phyloP scores from a whole-genome alignment of 192 early-diverging fungal genomes.

The Radiomyces spectabilis region DNA sequence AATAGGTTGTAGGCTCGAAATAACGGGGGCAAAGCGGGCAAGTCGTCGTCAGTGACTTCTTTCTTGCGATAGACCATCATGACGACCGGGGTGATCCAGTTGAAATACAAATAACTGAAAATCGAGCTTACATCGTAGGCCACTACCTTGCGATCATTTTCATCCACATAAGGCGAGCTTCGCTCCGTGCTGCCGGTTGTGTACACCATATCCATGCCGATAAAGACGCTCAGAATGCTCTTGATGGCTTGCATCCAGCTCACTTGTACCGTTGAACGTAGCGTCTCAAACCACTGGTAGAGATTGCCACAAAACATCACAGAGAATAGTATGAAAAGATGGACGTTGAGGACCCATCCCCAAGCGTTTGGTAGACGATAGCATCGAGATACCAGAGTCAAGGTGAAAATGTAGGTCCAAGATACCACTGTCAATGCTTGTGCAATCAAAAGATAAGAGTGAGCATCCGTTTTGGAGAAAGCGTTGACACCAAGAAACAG shows the following conservation, averaged over 20 bases:
- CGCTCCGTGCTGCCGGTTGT: slow-evolving; percentile 2
- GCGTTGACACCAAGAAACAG: no score
- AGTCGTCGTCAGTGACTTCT: slow-evolving; percentile 23
- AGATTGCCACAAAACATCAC: neutral
- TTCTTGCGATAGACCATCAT: slow-evolving; percentile 26
- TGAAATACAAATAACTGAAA: slow-evolving; percentile 26
- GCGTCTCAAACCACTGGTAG: no score
- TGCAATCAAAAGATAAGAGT: no score
- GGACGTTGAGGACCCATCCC: slow-evolving; percentile 29
- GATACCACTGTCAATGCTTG: no score
- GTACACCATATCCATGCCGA: slow-evolving; percentile 9
- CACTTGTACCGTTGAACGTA: neutral
- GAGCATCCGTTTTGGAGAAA: no score
- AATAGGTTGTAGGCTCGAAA: slow-evolving; percentile 27
- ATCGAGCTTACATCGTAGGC: slow-evolving; percentile 16
- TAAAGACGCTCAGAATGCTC: neutral
- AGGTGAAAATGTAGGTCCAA: slow-evolving; percentile 19
- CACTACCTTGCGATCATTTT: neutral
- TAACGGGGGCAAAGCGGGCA: slow-evolving; percentile 25
- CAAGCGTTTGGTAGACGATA: slow-evolving; percentile 14
- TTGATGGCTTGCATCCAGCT: slow-evolving; percentile 1
- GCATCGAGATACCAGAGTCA: slow-evolving; percentile 14
- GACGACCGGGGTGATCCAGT: slow-evolving; percentile 31
- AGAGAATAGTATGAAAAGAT: slow-evolving; percentile 17
- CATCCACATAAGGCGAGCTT: slow-evolving; percentile 12